Evolutionary conservation across 805 yeast genomes (phyloP).

Genomic region (Isabelozyma heimii): DNA sequence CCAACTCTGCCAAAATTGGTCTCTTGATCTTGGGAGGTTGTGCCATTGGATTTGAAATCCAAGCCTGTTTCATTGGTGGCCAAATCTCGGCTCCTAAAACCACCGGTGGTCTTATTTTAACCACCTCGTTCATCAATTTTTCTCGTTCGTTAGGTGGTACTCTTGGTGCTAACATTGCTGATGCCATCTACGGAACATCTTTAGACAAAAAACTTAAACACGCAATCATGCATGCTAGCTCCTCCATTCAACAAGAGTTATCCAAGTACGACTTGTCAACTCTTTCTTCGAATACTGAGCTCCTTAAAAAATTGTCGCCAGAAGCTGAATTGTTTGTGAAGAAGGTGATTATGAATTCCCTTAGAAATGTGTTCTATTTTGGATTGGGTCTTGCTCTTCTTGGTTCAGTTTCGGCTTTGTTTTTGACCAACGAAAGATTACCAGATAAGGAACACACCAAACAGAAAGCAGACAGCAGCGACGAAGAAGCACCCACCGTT

Average conservation of each 20-base stretch:
- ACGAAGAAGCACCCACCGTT: neutral
- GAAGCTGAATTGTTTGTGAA: slow-evolving; percentile 22
- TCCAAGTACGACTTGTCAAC: slow-evolving; percentile 8
- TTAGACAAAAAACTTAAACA: neutral
- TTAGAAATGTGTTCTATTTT: slow-evolving; percentile 33
- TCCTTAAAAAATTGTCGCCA: slow-evolving; percentile 14
- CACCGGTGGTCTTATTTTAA: slow-evolving; percentile 40
- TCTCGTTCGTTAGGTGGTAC: slow-evolving; percentile 41
- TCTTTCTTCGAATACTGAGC: slow-evolving; percentile 11
- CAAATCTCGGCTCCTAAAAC: slow-evolving; percentile 42
- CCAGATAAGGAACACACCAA: slow-evolving; percentile 16
- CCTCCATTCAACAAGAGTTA: slow-evolving; percentile 15
- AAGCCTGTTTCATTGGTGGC: slow-evolving; percentile 24
- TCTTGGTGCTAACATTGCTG: slow-evolving; percentile 33
- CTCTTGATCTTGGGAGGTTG: slow-evolving; percentile 35
- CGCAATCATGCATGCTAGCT: neutral
- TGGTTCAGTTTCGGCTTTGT: slow-evolving; percentile 21
- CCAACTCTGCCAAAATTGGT: slow-evolving; percentile 28
- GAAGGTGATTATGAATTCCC: slow-evolving; percentile 20
- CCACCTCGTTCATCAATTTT: slow-evolving; percentile 39
- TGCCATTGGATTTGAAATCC: slow-evolving; percentile 32
- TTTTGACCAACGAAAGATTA: slow-evolving; percentile 39
- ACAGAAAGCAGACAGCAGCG: neutral
- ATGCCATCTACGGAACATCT: neutral
- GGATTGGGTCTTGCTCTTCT: slow-evolving; percentile 26